phyloP scores from a whole-genome alignment of 2,329 filamentous ascomycete genomes.

The Akanthomyces muscarius region DNA sequence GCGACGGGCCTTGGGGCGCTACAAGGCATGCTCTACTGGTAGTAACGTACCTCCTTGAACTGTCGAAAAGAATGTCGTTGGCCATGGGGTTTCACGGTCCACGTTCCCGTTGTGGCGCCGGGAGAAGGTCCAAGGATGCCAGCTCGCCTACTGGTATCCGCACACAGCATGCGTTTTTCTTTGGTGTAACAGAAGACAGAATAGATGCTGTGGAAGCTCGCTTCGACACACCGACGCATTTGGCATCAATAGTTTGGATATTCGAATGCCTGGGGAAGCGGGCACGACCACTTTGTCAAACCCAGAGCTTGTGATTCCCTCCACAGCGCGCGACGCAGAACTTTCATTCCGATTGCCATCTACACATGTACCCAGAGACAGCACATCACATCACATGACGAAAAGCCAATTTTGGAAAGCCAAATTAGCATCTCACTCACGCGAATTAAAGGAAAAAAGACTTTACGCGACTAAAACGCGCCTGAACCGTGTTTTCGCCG shows the following conservation, averaged over 20 bases:
- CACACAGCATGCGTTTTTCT: too few species aligned
- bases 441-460: neutral
- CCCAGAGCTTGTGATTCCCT: neutral
- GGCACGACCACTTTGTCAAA: neutral
- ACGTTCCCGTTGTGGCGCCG: neutral
- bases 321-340: too few species aligned
- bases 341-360: neutral
- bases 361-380: too few species aligned
- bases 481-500: neutral
- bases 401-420: neutral
- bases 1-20: too few species aligned
- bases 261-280: neutral
- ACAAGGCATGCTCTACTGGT: too few species aligned
- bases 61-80: too few species aligned
- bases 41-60: too few species aligned
- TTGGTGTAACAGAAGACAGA: too few species aligned
- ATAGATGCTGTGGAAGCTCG: neutral
- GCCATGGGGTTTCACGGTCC: neutral
- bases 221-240: neutral
- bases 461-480: slow-evolving; percentile 5
- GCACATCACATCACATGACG: neutral
- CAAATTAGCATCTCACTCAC: neutral
- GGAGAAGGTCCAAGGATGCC: neutral
- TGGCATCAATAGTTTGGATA: neutral
- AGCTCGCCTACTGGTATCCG: too few species aligned